These are phyloP conservation scores for Ogataea angusta DNA, from an alignment of 805 yeast species.

Conservation along the genomic window DNA sequence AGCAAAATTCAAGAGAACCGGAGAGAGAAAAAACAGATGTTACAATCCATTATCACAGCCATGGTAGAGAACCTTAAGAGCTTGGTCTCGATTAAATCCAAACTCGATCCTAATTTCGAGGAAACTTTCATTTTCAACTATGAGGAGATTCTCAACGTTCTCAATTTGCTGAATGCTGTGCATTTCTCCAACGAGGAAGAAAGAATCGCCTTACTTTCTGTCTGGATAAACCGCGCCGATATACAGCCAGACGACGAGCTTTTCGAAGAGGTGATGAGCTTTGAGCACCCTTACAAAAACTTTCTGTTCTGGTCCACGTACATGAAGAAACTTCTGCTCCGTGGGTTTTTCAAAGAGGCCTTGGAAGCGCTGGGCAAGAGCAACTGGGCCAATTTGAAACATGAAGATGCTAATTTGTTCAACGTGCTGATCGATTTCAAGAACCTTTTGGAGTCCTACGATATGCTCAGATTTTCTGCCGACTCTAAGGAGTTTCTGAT, in stretches of 20 bases:
- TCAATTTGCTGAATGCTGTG: slow-evolving; percentile 57
- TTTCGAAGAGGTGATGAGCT: slow-evolving; percentile 42
- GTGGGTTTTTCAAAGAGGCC: slow-evolving; percentile 64
- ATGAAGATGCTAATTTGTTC: slow-evolving; percentile 31
- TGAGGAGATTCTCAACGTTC: slow-evolving; percentile 45
- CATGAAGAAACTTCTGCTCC: slow-evolving; percentile 49
- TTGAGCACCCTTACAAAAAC: slow-evolving; percentile 44
- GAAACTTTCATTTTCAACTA: slow-evolving; percentile 27
- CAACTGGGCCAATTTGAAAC: slow-evolving; percentile 38
- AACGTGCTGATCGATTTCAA: slow-evolving; percentile 41
- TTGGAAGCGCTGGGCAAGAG: slow-evolving; percentile 43
- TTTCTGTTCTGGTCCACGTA: slow-evolving; percentile 62
- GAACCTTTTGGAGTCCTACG: slow-evolving; percentile 39
- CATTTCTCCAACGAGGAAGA: slow-evolving; percentile 42
- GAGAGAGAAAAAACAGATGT: slow-evolving; percentile 37
- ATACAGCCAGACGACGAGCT: slow-evolving; percentile 58
- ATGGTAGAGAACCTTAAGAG: slow-evolving; percentile 29
- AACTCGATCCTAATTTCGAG: slow-evolving; percentile 17
- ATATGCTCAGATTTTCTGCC: slow-evolving; percentile 32
- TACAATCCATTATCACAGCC: slow-evolving; percentile 25
- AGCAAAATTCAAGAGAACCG: slow-evolving; percentile 34
- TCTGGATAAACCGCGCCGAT: slow-evolving; percentile 71
- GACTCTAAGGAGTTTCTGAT: slow-evolving; percentile 40
- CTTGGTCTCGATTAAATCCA: slow-evolving; percentile 30
- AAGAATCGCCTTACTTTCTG: slow-evolving; percentile 43